These are phyloP conservation scores for Daldinia grandis DNA, from an alignment of 495 filamentous ascomycete genomes.

Conservation along the genomic window DNA sequence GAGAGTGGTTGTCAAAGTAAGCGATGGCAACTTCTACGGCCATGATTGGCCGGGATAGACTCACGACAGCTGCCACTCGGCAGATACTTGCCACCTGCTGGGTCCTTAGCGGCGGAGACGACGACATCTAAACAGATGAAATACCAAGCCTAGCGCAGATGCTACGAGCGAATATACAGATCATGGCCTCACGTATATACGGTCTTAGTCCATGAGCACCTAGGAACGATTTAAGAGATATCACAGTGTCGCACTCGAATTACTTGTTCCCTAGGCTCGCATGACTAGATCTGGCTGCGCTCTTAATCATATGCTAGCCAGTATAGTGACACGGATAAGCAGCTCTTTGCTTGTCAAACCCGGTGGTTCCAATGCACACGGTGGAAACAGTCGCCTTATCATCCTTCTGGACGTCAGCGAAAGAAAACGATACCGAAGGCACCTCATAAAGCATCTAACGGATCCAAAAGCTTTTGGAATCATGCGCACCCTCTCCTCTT, in stretches of 20 bases:
- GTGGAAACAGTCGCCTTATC: not conserved
- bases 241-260: no score
- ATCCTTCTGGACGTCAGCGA: not conserved
- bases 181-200: no score
- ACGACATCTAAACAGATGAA: no score
- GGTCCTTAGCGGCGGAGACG: not conserved
- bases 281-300: not conserved
- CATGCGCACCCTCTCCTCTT: no score
- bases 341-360: not conserved
- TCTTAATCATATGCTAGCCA: not conserved
- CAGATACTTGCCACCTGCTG: not conserved
- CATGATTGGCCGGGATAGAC: not conserved
- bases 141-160: no score
- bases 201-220: no score
- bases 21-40: not conserved
- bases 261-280: no score
- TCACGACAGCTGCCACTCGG: not conserved
- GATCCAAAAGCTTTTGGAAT: no score
- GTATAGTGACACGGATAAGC: not conserved
- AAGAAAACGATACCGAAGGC: not conserved
- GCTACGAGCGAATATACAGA: no score
- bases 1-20: not conserved
- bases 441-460: no score
- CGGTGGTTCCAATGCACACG: not conserved
- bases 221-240: no score